Conservation (phyloP, 2,329 filamentous ascomycete species). For the Davidsoniella eucalypti region DNA sequence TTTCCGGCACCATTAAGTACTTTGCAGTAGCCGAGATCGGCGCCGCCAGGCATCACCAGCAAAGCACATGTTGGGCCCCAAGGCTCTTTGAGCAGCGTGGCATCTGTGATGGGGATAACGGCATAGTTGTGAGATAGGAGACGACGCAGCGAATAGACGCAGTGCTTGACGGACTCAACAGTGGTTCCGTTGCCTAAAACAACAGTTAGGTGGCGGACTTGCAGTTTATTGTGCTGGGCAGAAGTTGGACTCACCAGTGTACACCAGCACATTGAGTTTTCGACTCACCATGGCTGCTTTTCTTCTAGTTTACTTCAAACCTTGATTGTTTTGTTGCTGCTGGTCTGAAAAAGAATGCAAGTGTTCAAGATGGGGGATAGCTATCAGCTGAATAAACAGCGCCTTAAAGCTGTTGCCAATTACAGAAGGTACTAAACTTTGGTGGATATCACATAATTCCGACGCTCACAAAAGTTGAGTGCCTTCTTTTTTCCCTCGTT, state of each 20-base stretch:
- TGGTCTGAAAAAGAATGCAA: no score
- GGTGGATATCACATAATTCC: no score
- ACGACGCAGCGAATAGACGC: constrained; percentile 69
- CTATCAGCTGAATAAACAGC: not conserved
- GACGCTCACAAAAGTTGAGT: no score
- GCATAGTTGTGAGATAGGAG: constrained; percentile 84
- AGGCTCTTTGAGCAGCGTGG: constrained; percentile 73
- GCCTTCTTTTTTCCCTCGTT: not conserved
- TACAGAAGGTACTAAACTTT: no score
- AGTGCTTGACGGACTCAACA: constrained; percentile 75
- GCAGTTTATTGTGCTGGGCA: constrained; percentile 14
- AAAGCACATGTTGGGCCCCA: constrained; percentile 79
- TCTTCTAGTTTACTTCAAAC: no score
- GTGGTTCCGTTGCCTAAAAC: constrained; percentile 64
- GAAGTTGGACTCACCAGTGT: constrained; percentile 47
- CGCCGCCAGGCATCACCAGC: constrained; percentile 82
- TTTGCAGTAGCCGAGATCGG: constrained; percentile 82
- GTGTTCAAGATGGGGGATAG: not conserved
- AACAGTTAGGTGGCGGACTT: constrained; percentile 13
- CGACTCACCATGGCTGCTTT: constrained; percentile 39
- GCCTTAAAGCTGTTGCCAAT: not conserved
- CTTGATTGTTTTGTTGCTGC: no score
- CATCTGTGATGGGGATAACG: constrained; percentile 67
- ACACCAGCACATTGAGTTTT: constrained; percentile 82
- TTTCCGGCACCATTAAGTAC: constrained; percentile 81